Evolutionary conservation across 257 asterid species (phyloP), one percentile per base, ranked within the genome.

Genomic region (Capsicum chinense): DNA sequence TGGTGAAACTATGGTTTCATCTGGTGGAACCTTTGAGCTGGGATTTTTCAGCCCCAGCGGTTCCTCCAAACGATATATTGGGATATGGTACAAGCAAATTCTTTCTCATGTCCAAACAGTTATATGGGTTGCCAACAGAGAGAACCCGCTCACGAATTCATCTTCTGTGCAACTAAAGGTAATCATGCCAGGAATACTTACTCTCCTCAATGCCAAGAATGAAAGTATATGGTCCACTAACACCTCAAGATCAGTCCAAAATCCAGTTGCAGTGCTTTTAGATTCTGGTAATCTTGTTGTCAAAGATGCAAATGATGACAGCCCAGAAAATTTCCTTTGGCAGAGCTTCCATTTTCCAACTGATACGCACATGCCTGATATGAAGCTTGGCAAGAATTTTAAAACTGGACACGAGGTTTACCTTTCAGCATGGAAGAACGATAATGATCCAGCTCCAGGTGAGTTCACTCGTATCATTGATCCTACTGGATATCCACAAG

Each of bases 1-100:
- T 84, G 90, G 91, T 1, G 79, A 84, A 10, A 87, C 89, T 9
- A 56, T 88, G 12, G 26, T 89, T 54, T 91, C 93, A 57, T 33
- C 64, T 0, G 52, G 67, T 26, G 82, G 82, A 79, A 79, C 64
- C 67, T 79, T 79, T 67, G 74, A 67, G 19, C 11, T 67, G 50
- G 74, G 74, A 14, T 67, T 35, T 1, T 67, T 67, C 74, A 67
- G 19, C 11, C 2, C 74, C 74, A 67, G 19, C 6, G 12, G 19
- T 35, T 67, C 21, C 74, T 6, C 48, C 3, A 14, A 35, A 14
- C 74, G 74, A 67, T 67, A 67, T 67, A 7, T 67, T 67, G 74
- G 74, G 74, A 67, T 67, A 67, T 67, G 50, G 74, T 67, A 35
- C 74, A 67, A 67, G 19, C 74, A 35, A 67, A 67, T 67, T 67